Conservation (phyloP, 2,329 filamentous ascomycete genomes). For the Aspergillus floridensis region DNA sequence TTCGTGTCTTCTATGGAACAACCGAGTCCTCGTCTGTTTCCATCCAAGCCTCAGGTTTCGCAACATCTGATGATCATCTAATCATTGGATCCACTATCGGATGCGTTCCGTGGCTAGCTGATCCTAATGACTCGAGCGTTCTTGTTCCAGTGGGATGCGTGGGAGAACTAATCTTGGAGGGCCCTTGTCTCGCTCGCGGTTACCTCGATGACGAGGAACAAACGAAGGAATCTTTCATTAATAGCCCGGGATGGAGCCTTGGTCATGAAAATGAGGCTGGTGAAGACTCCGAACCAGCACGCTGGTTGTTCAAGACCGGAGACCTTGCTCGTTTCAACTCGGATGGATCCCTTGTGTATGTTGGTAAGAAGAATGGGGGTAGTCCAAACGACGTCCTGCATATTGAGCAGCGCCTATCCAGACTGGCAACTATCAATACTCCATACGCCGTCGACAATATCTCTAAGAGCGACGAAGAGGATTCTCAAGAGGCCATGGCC, state of each 20-base stretch:
- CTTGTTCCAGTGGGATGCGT: conserved; percentile 37
- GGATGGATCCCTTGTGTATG: conserved; percentile 33
- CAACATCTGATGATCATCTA: neutral
- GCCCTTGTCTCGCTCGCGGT: conserved; percentile 54
- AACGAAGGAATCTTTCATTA: conserved; percentile 53
- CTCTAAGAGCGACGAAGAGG: neutral
- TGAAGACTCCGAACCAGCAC: neutral
- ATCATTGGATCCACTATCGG: conserved; percentile 26
- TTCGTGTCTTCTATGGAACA: conserved; percentile 21
- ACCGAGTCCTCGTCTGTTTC: conserved; percentile 26
- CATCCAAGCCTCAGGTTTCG: conserved; percentile 15
- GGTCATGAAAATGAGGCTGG: conserved; percentile 21
- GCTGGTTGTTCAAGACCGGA: conserved; percentile 37
- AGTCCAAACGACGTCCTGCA: conserved; percentile 3
- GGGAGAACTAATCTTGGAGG: conserved; percentile 26
- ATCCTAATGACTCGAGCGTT: conserved; percentile 24
- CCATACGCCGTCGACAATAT: conserved; percentile 21
- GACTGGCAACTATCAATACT: conserved; percentile 16
- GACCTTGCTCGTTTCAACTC: conserved; percentile 40
- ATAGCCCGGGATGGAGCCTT: conserved; percentile 31
- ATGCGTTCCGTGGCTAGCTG: conserved; percentile 35
- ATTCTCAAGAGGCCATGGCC: conserved; percentile 7
- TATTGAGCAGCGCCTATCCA: conserved; percentile 17
- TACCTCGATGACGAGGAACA: conserved; percentile 57
- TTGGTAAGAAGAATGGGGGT: conserved; percentile 31